phyloP scores from a whole-genome alignment of 2,329 filamentous ascomycete species.

The Pyrenophora seminiperda region DNA sequence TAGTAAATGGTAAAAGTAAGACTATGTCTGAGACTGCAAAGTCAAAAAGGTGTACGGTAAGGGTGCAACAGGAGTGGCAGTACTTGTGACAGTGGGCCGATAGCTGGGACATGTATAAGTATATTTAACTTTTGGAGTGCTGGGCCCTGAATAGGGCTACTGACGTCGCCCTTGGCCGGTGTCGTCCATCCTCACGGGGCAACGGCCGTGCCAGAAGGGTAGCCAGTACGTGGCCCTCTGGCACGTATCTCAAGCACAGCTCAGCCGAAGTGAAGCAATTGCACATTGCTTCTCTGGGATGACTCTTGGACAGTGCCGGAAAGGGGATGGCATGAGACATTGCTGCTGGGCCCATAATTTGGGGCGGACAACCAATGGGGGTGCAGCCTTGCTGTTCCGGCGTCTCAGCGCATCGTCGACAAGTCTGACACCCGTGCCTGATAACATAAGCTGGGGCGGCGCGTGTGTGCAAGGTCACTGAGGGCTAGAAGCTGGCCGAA shows the following conservation, averaged over 20 bases:
- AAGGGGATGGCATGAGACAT: slow-evolving; percentile 36
- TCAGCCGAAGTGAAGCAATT: slow-evolving; percentile 42
- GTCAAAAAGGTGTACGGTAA: slow-evolving; percentile 20
- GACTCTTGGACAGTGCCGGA: slow-evolving; percentile 36
- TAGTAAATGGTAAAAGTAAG: slow-evolving; percentile 22
- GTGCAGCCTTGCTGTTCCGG: slow-evolving; percentile 35
- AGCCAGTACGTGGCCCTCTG: slow-evolving; percentile 41
- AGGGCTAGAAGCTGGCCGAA: slow-evolving; percentile 18
- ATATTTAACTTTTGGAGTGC: slow-evolving; percentile 22
- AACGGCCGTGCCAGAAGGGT: slow-evolving; percentile 39
- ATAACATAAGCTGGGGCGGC: slow-evolving; percentile 30
- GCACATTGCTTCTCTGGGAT: slow-evolving; percentile 30
- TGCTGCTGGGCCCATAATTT: slow-evolving; percentile 26
- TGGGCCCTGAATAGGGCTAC: slow-evolving; percentile 19
- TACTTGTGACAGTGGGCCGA: slow-evolving; percentile 28
- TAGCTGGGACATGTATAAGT: slow-evolving; percentile 30
- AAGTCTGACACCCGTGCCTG: slow-evolving; percentile 26
- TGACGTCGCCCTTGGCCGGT: slow-evolving; percentile 19
- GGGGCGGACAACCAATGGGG: slow-evolving; percentile 34
- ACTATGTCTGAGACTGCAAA: slow-evolving; percentile 32
- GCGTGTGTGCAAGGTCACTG: slow-evolving; percentile 21
- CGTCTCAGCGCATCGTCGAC: slow-evolving; percentile 38
- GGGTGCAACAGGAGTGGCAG: slow-evolving; percentile 25
- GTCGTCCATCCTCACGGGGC: slow-evolving; percentile 36
- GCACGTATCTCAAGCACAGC: slow-evolving; percentile 33